Conservation (phyloP, 2,329 filamentous ascomycete species). For the Furcasterigmium sp. region DNA sequence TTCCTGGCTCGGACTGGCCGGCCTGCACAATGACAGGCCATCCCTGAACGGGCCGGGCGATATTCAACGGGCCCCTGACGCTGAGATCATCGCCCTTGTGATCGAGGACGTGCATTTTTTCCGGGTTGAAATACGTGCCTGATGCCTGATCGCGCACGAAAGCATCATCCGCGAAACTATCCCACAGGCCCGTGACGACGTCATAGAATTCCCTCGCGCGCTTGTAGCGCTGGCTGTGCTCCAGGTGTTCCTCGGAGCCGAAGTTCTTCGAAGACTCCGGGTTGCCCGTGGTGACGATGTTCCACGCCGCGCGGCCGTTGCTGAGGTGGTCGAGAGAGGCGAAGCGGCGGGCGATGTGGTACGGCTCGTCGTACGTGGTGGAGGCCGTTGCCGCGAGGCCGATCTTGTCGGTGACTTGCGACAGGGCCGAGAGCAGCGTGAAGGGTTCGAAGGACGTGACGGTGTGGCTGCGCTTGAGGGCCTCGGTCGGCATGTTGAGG, state of each 20-base stretch:
- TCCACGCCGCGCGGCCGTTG: conserved; percentile 46
- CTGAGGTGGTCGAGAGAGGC: conserved; percentile 48
- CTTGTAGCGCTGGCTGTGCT: conserved; percentile 43
- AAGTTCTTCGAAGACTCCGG: conserved; percentile 49
- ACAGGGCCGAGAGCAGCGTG: conserved; percentile 44
- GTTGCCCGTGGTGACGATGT: conserved; percentile 48
- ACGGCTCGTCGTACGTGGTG: conserved; percentile 49
- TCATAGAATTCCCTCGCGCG: conserved; percentile 47
- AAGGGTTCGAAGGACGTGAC: conserved; percentile 54
- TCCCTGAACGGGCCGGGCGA: conserved; percentile 46
- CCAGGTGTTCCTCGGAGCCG: conserved; percentile 41
- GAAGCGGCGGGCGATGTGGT: conserved; percentile 47
- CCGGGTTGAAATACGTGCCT: conserved; percentile 44
- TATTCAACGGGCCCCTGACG: conserved; percentile 44
- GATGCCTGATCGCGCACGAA: conserved; percentile 41
- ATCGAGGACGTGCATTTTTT: conserved; percentile 45
- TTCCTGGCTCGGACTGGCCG: conserved; percentile 45
- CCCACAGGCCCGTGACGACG: conserved; percentile 47
- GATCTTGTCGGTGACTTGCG: conserved; percentile 41
- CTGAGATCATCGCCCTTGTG: conserved; percentile 42
- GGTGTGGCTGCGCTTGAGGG: conserved; percentile 51
- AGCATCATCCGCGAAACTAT: conserved; percentile 50
- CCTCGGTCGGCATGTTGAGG: conserved; percentile 51
- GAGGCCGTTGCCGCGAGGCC: conserved; percentile 49
- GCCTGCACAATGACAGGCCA: conserved; percentile 53